These are phyloP conservation scores for Cladophialophora exuberans DNA, from an alignment of 2,329 filamentous ascomycete species.

Conservation along the genomic window DNA sequence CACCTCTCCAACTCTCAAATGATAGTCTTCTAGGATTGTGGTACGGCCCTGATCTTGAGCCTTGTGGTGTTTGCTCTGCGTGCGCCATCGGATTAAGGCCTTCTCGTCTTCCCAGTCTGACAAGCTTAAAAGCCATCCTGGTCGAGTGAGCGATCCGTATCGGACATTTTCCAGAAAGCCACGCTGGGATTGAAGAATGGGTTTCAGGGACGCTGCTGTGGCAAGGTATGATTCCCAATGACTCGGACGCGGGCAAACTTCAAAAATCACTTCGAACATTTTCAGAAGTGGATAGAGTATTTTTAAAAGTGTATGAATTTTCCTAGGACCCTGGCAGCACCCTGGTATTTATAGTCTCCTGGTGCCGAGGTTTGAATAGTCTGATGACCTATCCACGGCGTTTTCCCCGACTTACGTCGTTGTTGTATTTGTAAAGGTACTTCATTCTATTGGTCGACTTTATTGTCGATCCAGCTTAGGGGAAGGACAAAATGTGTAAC, in stretches of 20 bases:
- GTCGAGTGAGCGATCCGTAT: conserved; percentile 8
- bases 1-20: conserved; percentile 8
- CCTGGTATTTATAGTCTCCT: too few species aligned
- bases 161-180: conserved; percentile 12
- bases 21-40: conserved; percentile 4
- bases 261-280: conserved; percentile 18
- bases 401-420: too few species aligned
- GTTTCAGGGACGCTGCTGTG: not conserved
- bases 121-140: conserved; percentile 5
- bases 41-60: not conserved
- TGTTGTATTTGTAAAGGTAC: too few species aligned
- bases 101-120: conserved; percentile 17
- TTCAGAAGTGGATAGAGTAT: too few species aligned
- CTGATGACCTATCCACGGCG: too few species aligned
- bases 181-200: conserved; percentile 2
- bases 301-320: too few species aligned
- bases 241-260: not conserved
- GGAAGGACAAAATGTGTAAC: too few species aligned
- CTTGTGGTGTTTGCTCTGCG: conserved; percentile 4
- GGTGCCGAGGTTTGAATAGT: too few species aligned
- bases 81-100: conserved; percentile 12
- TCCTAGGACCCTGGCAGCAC: too few species aligned
- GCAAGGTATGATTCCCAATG: conserved; percentile 11
- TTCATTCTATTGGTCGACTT: too few species aligned
- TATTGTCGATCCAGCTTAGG: too few species aligned